Conservation (phyloP, 306 rosid species). For the Trifolium repens region DNA sequence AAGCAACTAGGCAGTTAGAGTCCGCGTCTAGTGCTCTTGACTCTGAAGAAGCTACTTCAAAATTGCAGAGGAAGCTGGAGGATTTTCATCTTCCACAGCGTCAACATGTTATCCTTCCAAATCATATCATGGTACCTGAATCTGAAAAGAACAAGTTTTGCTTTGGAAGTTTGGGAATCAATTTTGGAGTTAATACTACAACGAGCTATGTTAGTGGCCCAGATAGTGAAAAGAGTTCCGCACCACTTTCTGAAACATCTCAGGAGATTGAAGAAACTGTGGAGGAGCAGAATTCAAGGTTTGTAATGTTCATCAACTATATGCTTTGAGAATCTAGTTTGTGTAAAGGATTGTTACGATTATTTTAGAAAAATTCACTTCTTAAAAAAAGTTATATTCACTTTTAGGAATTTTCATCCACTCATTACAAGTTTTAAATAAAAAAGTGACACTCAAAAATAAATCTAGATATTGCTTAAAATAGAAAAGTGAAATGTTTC, state of each 20-base stretch:
- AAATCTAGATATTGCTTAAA: not conserved
- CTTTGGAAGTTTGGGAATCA: slow-evolving; percentile 90
- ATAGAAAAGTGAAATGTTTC: not conserved
- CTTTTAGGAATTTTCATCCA: not conserved
- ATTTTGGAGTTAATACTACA: slow-evolving; percentile 63
- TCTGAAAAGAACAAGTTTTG: slow-evolving; percentile 89
- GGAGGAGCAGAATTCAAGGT: slow-evolving; percentile 80
- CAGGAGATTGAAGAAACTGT: slow-evolving; percentile 69
- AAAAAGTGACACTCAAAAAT: not conserved
- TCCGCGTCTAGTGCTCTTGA: slow-evolving; percentile 61
- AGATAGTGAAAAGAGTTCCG: slow-evolving; percentile 71
- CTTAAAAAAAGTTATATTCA: not conserved
- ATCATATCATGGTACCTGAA: slow-evolving; percentile 91
- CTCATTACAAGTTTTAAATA: too few relatives aligned
- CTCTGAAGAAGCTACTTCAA: slow-evolving; percentile 66
- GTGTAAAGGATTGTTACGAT: not conserved
- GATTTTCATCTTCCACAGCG: slow-evolving; percentile 71
- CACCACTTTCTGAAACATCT: slow-evolving; percentile 75
- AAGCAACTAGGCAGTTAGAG: slow-evolving; percentile 49
- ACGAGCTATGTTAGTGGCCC: slow-evolving; percentile 53
- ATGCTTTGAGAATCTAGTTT: slow-evolving; percentile 25
- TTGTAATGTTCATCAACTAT: slow-evolving; percentile 43
- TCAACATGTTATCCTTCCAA: slow-evolving; percentile 88
- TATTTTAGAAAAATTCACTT: not conserved
- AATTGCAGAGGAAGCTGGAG: slow-evolving; percentile 77